Evolutionary conservation across 2,329 filamentous ascomycete genomes (phyloP), one percentile per base, ranked within the genome.

Genomic region (Ceratocystis ficicola): DNA sequence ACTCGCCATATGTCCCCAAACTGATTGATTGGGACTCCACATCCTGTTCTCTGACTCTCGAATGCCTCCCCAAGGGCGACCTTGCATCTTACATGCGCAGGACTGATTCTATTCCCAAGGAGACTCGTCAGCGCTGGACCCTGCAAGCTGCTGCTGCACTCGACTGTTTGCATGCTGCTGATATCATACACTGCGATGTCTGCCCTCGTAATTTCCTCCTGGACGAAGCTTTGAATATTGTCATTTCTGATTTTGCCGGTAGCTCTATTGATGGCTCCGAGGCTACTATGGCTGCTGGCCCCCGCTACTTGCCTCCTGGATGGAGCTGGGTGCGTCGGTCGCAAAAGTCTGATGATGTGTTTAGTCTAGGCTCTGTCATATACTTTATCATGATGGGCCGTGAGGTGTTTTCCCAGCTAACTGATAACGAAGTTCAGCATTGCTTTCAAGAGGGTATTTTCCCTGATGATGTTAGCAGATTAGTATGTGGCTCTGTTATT

Each of bases 141-240:
- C 70, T 70, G 7, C 72, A 76, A 68, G 71, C 72, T 59, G 70
- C 73, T 41, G 71, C 75, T 69, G 75, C 71, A 8, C 65, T 77
- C 32, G 68, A 69, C 57, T 70, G 74, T 55, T 66, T 77, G 36
- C 76, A 78, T 71, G 71, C 68, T 10, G 71, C 71, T 66, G 69
- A 70, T n/a, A 71, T 77, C 15, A 72, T 77, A 68, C 76, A 78
- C 68, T 75, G 72, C 69, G 75, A 78, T 68, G 70, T 77, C 36
- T 72, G 73, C 68, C 74, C 75, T 2, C 73, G 72, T 62, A 76
- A 77, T 68, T 74, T 77, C 64, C 70, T 77, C 0, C 68, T 77
- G 20, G 73, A 76, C 68, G 68, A 69, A 25, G 59, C 70, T 63
- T 70, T 77, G 22, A 68, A 74, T 67, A 70, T 77, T 65, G 71